These are phyloP conservation scores for Talaromyces adpressus DNA, from an alignment of 495 filamentous ascomycete genomes.

Conservation along the genomic window DNA sequence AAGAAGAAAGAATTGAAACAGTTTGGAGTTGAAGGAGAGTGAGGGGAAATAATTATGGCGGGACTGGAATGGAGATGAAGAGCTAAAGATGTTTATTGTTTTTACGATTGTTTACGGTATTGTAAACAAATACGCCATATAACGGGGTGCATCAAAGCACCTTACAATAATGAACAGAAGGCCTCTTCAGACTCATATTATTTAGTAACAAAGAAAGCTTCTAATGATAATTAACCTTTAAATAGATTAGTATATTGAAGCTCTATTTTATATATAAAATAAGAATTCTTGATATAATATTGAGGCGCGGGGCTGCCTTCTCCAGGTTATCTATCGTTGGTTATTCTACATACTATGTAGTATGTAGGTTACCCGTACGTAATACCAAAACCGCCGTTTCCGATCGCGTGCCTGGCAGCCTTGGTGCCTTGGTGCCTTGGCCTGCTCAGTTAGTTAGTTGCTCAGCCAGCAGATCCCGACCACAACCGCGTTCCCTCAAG, in stretches of 20 bases:
- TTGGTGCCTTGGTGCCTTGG: background rate
- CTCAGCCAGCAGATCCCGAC: background rate
- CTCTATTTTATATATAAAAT: too few species aligned
- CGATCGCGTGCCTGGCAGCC: background rate
- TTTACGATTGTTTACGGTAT: background rate
- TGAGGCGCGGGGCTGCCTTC: background rate
- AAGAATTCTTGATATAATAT: too few species aligned
- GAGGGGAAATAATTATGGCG: background rate
- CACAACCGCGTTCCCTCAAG: constrained; percentile 2
- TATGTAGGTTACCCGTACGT: background rate
- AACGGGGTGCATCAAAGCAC: background rate
- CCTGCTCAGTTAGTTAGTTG: too few species aligned
- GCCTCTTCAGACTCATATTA: background rate
- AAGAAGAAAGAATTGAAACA: background rate
- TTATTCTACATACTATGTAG: too few species aligned
- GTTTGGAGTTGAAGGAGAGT: background rate
- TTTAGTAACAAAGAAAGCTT: background rate
- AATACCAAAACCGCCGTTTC: background rate
- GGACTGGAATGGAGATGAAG: background rate
- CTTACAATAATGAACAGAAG: too few species aligned
- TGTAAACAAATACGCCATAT: background rate
- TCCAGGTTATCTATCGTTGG: too few species aligned
- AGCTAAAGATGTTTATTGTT: background rate
- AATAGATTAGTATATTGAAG: too few species aligned
- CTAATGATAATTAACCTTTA: too few species aligned